Conservation (phyloP, 163 green algal species). For the Volvox carteri region DNA sequence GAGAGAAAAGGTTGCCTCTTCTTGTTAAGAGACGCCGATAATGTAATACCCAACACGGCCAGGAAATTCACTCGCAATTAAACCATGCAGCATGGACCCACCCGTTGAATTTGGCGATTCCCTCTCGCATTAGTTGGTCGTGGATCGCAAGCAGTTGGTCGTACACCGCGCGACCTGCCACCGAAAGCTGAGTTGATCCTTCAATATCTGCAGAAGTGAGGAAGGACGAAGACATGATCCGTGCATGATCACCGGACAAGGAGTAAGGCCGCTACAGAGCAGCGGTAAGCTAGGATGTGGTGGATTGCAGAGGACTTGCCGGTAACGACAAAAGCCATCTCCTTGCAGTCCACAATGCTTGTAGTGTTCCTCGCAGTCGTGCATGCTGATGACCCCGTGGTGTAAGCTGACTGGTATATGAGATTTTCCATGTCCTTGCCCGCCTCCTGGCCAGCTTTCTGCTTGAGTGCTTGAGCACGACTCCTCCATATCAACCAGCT, state of each 20-base stretch:
- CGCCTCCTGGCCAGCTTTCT: constrained; percentile 16
- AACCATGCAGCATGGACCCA: too few species aligned
- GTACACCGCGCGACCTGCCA: constrained; percentile 65
- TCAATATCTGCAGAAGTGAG: constrained; percentile 70
- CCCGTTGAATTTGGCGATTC: constrained; percentile 77
- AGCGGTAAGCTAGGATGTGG: too few species aligned
- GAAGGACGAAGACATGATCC: not conserved
- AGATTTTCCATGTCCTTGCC: constrained; percentile 48
- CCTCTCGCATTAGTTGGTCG: constrained; percentile 84
- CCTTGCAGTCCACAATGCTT: constrained; percentile 34
- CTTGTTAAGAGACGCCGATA: too few species aligned
- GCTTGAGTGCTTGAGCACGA: constrained; percentile 6
- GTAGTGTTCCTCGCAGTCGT: not conserved
- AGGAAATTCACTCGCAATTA: too few species aligned
- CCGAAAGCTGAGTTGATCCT: constrained; percentile 71
- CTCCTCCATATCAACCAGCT: constrained; percentile 4
- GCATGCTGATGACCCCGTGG: not conserved
- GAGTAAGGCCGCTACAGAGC: not conserved
- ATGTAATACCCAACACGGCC: too few species aligned
- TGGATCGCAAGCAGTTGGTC: constrained; percentile 80
- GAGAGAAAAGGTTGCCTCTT: too few species aligned
- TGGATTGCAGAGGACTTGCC: too few species aligned
- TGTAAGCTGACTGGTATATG: not conserved
- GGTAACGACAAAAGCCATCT: constrained; percentile 85
- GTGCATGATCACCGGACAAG: not conserved